A percentile compares a stretch with the other conserved stretches of the same genome.
phyloP scores from a whole-genome alignment of 495 filamentous ascomycete species.

The Aspergillus kassunensis region DNA sequence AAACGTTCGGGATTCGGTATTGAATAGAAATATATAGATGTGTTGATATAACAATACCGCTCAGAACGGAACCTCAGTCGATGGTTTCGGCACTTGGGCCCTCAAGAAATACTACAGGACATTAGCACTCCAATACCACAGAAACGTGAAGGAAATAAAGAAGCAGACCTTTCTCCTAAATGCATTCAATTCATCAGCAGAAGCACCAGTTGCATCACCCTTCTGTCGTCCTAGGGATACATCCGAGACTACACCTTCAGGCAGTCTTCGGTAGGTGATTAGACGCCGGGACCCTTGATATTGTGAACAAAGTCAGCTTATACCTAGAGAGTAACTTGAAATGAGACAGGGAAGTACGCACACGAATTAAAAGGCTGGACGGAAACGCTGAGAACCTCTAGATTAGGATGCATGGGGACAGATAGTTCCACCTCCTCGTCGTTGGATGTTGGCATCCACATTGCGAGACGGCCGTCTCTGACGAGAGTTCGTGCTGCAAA shows the following conservation, averaged over 20 bases:
- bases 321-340: no score
- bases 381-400: slow-evolving; percentile 75
- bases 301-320: background rate
- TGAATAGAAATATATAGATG: no score
- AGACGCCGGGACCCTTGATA: slow-evolving; percentile 73
- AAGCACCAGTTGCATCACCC: slow-evolving; percentile 38
- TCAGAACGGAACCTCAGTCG: background rate
- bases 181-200: slow-evolving; percentile 73
- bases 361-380: slow-evolving; percentile 87
- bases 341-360: slow-evolving; percentile 27
- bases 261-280: slow-evolving; percentile 75
- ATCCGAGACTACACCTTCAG: slow-evolving; percentile 54
- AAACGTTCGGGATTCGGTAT: no score
- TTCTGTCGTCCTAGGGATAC: slow-evolving; percentile 32
- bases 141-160: background rate
- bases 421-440: slow-evolving; percentile 69
- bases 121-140: background rate
- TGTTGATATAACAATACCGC: no score
- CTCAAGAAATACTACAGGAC: slow-evolving; percentile 11
- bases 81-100: background rate
- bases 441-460: slow-evolving; percentile 97
- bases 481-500: slow-evolving; percentile 79
- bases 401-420: slow-evolving; percentile 70
- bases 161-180: slow-evolving; percentile 60
- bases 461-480: slow-evolving; percentile 73